phyloP scores from a whole-genome alignment of 495 filamentous ascomycete species.

The Diplogelasinospora grovesii region DNA sequence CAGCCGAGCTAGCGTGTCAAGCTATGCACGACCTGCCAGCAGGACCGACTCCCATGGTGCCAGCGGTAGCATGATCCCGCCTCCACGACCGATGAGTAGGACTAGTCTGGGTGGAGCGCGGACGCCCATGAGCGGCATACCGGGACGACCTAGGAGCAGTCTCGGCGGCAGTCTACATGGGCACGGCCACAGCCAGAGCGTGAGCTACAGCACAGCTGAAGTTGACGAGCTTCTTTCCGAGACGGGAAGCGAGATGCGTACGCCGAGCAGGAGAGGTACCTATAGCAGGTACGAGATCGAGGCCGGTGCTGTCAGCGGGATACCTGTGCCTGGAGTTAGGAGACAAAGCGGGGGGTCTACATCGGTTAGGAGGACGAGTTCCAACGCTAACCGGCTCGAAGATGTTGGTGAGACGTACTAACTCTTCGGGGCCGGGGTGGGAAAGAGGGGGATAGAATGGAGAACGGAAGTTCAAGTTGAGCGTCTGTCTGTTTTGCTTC shows the following conservation, averaged over 20 bases:
- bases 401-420: slow-evolving; percentile 46
- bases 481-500: slow-evolving; percentile 1
- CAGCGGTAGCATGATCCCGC: slow-evolving; percentile 36
- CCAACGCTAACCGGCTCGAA: slow-evolving; percentile 27
- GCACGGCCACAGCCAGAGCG: slow-evolving; percentile 38
- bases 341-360: slow-evolving; percentile 45
- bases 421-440: slow-evolving; percentile 3
- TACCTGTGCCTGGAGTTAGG: slow-evolving; percentile 40
- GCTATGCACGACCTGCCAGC: slow-evolving; percentile 43
- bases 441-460: no score
- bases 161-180: slow-evolving; percentile 47
- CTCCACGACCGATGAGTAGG: slow-evolving; percentile 61
- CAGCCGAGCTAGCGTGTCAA: slow-evolving; percentile 53
- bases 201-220: slow-evolving; percentile 36
- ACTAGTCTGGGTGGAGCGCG: slow-evolving; percentile 50
- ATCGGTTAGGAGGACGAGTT: slow-evolving; percentile 29
- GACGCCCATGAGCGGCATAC: no score
- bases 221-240: slow-evolving; percentile 40
- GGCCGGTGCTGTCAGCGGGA: slow-evolving; percentile 12
- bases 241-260: slow-evolving; percentile 26
- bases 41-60: slow-evolving; percentile 34
- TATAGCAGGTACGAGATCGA: slow-evolving; percentile 47
- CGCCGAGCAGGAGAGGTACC: slow-evolving; percentile 46
- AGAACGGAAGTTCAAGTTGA: no score
- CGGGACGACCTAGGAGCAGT: slow-evolving; percentile 53